These are phyloP conservation scores for Cucumis sativus DNA, from an alignment of 306 rosid species.

Conservation along the genomic window Cucumber_9930_V3 NC_026660.2:15004501-15005000, in stretches of 20 bases:
- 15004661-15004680: neutral
- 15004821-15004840: neutral
- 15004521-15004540: no score
- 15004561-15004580: neutral
- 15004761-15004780: neutral
- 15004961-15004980: conserved; percentile 17
- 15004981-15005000: conserved; percentile 29
- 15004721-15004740: neutral
- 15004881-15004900: neutral
- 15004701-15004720: neutral
- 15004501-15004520: no score
- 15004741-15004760: neutral
- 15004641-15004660: neutral
- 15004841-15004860: neutral
- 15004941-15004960: neutral
- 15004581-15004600: neutral
- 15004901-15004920: neutral
- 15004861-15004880: neutral
- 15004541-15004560: no score
- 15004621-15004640: neutral
- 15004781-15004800: neutral
- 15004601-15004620: neutral
- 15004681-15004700: neutral
- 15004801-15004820: neutral
- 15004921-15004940: neutral